Percentiles rank a stretch among this genome's conserved stretches.
Conservation (phyloP, 2,329 filamentous ascomycete species). For the Leptodontidium sp. region DNA sequence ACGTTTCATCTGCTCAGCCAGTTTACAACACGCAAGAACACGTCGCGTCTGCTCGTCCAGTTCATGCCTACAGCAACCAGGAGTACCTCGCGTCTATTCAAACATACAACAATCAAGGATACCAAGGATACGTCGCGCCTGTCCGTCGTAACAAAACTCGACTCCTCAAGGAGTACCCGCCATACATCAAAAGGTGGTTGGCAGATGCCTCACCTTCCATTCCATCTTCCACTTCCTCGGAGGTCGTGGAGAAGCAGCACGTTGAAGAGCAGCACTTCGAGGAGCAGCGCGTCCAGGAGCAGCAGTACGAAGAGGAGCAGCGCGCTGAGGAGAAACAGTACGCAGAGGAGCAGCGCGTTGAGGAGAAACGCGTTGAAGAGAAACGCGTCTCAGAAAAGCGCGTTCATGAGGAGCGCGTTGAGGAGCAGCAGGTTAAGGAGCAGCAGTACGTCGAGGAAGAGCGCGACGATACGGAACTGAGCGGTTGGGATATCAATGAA, state of each 20-base stretch:
- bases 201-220: background rate
- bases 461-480: background rate
- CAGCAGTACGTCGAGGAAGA: background rate
- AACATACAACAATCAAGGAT: background rate
- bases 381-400: no score
- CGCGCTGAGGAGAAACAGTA: no score
- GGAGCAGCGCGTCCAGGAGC: background rate
- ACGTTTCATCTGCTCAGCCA: no score
- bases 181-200: background rate
- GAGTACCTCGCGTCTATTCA: no score
- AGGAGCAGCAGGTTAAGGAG: background rate
- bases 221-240: background rate
- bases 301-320: no score
- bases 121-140: background rate
- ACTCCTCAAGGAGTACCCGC: background rate
- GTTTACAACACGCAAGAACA: no score
- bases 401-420: background rate
- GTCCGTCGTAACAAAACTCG: background rate
- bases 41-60: no score
- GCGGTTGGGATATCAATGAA: slow-evolving; percentile 1
- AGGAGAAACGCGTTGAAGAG: background rate
- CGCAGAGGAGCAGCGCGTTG: no score
- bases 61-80: no score
- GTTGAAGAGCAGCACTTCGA: slow-evolving; percentile 2
- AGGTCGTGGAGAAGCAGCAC: background rate